Percentiles rank a stretch among this genome's conserved stretches.
These are phyloP conservation scores for Petrea volubilis DNA, from an alignment of 257 asterid genomes.

Conservation along the genomic window DNA sequence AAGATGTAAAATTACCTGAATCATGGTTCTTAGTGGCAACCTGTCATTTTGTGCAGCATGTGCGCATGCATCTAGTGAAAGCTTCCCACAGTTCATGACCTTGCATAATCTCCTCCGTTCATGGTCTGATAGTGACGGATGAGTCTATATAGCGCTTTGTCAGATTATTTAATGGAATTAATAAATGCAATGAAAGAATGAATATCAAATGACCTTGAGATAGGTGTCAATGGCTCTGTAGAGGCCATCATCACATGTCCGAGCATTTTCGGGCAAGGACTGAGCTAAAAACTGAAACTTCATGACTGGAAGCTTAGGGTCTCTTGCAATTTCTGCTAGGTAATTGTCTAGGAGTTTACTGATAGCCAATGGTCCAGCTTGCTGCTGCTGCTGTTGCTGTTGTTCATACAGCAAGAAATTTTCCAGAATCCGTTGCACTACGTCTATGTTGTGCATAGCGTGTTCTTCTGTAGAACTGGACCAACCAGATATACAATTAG, in stretches of 20 bases:
- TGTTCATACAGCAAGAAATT: constrained; percentile 68
- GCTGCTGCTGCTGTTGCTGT: constrained; percentile 42
- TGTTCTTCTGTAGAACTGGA: constrained; percentile 55
- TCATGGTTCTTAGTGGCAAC: constrained; percentile 74
- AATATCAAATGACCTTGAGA: constrained; percentile 58
- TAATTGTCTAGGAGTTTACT: constrained; percentile 79
- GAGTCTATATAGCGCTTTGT: constrained; percentile 43
- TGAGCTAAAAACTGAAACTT: constrained; percentile 73
- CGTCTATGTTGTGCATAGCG: constrained; percentile 54
- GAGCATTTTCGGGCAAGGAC: constrained; percentile 60
- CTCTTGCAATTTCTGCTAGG: constrained; percentile 81
- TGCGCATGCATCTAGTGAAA: constrained; percentile 78
- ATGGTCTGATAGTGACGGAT: constrained; percentile 69
- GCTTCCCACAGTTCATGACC: constrained; percentile 76
- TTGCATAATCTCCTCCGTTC: constrained; percentile 77
- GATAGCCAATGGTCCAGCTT: constrained; percentile 42
- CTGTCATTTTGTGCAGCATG: constrained; percentile 96
- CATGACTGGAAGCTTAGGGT: constrained; percentile 58
- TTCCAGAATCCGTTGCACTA: constrained; percentile 74
- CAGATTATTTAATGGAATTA: neutral
- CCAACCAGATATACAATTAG: constrained; percentile 15
- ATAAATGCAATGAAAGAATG: constrained; percentile 5
- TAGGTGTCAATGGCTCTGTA: constrained; percentile 80
- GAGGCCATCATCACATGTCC: constrained; percentile 74
- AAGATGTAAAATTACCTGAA: constrained; percentile 57